Evolutionary conservation across 208 protist species (phyloP), one percentile per base, ranked within the genome.

Genomic region (Crithidia bombi): DNA sequence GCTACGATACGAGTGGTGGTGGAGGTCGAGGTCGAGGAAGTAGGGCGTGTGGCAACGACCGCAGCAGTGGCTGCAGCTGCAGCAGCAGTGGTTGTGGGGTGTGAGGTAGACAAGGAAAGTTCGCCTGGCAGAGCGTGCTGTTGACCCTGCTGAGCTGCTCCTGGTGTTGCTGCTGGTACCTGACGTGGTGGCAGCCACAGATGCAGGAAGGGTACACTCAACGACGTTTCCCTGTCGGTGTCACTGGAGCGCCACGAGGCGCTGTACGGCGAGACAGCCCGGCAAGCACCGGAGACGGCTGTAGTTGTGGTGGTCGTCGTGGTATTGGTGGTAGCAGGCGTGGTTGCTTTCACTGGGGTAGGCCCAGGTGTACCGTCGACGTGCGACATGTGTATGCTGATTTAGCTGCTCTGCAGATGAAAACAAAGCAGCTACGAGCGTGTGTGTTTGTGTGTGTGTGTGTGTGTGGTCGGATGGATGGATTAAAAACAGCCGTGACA

Each of bases 161-260:
- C 30, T 57, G 51, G 15, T 15, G 30, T 7, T 35, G 30, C 4
- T 39, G 51, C 21, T 9, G 14, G 25, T 10, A 10, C 5, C 14
- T 58, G 52, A 1, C 52, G 30, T n/a, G 55, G 55, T 30, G 55
- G 55, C 1, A 62, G 55, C 55, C 55, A 62, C 6, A 62, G 38
- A 28, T 47, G 33, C 1, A 62, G 55, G 30, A 62, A 62, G 12
- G 55, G 55, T 25, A 62, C 55, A 19, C 55, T 62, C 30, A 47
- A 21, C n/a, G 55, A 62, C 17, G 9, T 14, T 23, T 47, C 36
- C 23, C 21, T 25, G 1, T 62, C 55, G 6, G 36, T 21, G 3
- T 62, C 55, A 1, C 11, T 33, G 0, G 55, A 62, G 23, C n/a
- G 38, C n/a, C 38, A 62, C 11, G 55, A 62, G 6, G 55, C 2